Conservation (phyloP, 345 rosid species). For the Rhodamnia rubescens region DNA sequence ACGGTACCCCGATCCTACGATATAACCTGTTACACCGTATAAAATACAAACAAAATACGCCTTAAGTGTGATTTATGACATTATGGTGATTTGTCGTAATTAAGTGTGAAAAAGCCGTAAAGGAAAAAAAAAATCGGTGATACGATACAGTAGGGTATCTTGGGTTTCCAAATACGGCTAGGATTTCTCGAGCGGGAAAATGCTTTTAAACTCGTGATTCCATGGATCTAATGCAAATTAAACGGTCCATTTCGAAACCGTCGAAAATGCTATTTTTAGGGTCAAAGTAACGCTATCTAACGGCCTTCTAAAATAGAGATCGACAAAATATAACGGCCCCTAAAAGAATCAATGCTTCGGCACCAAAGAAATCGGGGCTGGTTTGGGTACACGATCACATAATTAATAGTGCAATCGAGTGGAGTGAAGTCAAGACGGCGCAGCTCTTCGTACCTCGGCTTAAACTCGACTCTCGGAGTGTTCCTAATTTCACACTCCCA, state of each 20-base stretch:
- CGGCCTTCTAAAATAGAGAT: background rate
- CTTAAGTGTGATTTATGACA: background rate
- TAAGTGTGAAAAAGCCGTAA: background rate
- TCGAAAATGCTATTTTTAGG: background rate
- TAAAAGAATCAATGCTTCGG: background rate
- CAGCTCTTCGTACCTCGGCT: background rate
- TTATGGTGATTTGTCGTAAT: background rate
- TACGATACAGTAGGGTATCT: rapidly evolving
- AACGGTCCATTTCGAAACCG: background rate
- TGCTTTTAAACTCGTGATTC: too few relatives aligned
- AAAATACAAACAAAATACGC: background rate
- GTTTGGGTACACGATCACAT: background rate
- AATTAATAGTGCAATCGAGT: background rate
- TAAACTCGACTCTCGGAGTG: too few relatives aligned
- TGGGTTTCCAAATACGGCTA: background rate
- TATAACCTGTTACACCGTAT: too few relatives aligned
- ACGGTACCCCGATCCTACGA: background rate
- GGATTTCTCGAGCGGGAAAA: background rate
- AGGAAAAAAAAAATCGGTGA: too few relatives aligned
- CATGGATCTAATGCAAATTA: background rate
- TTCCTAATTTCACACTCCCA: background rate
- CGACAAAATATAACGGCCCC: background rate
- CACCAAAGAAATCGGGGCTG: background rate
- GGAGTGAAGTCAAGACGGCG: background rate
- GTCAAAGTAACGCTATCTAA: background rate